Evolutionary conservation across 306 rosid genomes (phyloP).

Genomic region (Canavalia gladiata): DNA sequence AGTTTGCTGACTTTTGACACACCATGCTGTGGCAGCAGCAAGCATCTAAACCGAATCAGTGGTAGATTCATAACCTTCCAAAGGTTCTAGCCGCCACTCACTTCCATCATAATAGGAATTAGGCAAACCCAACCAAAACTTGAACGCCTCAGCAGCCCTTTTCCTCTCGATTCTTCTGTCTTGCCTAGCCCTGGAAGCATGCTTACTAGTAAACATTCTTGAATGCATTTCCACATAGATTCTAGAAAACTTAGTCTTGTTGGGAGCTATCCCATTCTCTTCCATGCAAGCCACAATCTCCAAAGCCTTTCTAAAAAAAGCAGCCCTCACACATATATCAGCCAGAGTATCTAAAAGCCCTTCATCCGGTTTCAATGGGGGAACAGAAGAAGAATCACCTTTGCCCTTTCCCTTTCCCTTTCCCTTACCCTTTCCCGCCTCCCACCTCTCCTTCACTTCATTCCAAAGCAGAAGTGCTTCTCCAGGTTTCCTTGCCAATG

Average conservation of each 20-base stretch:
- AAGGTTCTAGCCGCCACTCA: conserved; percentile 89
- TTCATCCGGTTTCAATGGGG: conserved; percentile 86
- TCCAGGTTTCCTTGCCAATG: conserved; percentile 91
- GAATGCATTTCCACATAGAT: conserved; percentile 99
- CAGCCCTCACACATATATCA: conserved; percentile 96
- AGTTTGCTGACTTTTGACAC: neutral
- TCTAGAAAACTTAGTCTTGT: conserved; percentile 90
- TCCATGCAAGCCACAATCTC: conserved; percentile 99
- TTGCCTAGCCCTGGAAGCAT: conserved; percentile 94
- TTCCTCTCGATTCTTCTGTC: conserved; percentile 89
- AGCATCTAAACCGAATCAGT: conserved; percentile 51
- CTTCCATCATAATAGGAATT: conserved; percentile 97
- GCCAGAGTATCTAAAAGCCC: conserved; percentile 90
- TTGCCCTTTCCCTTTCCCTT: conserved; percentile 51
- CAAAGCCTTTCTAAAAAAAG: conserved; percentile 89
- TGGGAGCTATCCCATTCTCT: conserved; percentile 90
- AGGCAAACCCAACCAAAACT: conserved; percentile 97
- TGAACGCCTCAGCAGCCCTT: conserved; percentile 98
- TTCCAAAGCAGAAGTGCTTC: conserved; percentile 96
- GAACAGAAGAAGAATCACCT: conserved; percentile 60
- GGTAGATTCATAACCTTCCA: conserved; percentile 64
- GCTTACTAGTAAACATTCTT: conserved; percentile 96
- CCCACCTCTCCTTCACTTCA: conserved; percentile 92
- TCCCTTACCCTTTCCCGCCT: conserved; percentile 47
- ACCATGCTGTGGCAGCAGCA: neutral